phyloP scores from a whole-genome alignment of 176 grass and related monocot species.

The Tillandsia fasciculata region DNA sequence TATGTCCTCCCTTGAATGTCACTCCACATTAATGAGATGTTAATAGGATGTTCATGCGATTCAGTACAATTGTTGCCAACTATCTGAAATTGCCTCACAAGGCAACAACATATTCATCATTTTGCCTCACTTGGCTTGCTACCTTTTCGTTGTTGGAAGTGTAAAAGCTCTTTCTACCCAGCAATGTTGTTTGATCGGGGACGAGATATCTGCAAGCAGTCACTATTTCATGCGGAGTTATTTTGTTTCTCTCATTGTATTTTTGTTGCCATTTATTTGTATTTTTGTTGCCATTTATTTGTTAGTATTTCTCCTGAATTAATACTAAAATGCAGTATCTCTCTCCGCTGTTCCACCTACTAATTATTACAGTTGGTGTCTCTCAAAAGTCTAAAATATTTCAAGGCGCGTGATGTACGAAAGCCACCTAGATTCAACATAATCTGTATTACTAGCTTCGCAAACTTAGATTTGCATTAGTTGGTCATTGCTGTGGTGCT shows the following conservation, averaged over 20 bases:
- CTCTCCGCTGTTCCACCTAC: neutral
- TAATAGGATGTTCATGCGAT: neutral
- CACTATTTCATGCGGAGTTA: neutral
- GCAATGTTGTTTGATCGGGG: too few relatives aligned
- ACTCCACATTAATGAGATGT: neutral
- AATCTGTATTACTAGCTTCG: neutral
- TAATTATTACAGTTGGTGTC: neutral
- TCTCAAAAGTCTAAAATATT: neutral
- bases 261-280: neutral
- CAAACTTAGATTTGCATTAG: neutral
- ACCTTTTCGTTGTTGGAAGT: too few relatives aligned
- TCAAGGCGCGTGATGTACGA: neutral
- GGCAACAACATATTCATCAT: too few relatives aligned
- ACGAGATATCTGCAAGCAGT: too few relatives aligned
- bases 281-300: neutral
- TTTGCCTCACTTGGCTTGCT: too few relatives aligned
- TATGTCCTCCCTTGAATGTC: neutral
- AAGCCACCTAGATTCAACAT: neutral
- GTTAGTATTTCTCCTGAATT: neutral
- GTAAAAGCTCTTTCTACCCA: too few relatives aligned
- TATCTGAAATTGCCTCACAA: too few relatives aligned
- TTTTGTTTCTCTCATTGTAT: neutral
- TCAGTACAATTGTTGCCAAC: too few relatives aligned
- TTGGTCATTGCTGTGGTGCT: neutral
- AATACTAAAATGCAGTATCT: neutral